Conservation (phyloP, 768 basidiomycete species). For the Chalciporus chontae region DNA sequence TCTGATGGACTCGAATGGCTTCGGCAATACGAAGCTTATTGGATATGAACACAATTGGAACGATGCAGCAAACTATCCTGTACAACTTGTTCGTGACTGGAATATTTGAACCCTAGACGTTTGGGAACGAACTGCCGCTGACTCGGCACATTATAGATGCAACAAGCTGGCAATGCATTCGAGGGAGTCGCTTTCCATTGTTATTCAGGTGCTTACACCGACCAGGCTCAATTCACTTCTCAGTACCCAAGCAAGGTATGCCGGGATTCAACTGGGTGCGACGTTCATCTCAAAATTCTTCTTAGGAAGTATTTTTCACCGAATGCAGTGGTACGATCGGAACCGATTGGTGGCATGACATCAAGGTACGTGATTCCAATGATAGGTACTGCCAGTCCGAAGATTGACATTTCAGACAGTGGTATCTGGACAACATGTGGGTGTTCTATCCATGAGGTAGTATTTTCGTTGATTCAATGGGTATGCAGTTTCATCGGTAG, state of each 20-base stretch:
- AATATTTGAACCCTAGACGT: no score
- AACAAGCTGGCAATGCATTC: constrained; percentile 52
- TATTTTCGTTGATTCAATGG: constrained; percentile 22
- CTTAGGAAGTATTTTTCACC: constrained; percentile 41
- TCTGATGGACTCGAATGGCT: constrained; percentile 60
- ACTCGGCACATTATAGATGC: constrained; percentile 41
- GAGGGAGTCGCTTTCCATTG: constrained; percentile 73
- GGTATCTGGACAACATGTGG: constrained; percentile 68
- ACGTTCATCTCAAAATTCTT: neutral
- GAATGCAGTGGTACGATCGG: constrained; percentile 68
- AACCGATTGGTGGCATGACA: constrained; percentile 76
- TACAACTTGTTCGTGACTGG: constrained; percentile 42
- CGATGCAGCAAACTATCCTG: constrained; percentile 59
- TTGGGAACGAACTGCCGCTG: neutral
- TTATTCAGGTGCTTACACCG: constrained; percentile 51
- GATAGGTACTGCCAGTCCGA: neutral
- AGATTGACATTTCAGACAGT: constrained; percentile 35
- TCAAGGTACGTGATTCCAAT: constrained; percentile 48
- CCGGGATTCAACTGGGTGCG: neutral
- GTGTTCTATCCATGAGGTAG: constrained; percentile 13
- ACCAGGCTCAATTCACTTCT: constrained; percentile 55
- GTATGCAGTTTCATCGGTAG: constrained; percentile 38
- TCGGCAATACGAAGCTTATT: constrained; percentile 56
- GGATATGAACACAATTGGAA: constrained; percentile 78
- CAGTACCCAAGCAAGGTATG: constrained; percentile 51